Conservation (phyloP, 306 rosid species). For the Purshia tridentata region DNA sequence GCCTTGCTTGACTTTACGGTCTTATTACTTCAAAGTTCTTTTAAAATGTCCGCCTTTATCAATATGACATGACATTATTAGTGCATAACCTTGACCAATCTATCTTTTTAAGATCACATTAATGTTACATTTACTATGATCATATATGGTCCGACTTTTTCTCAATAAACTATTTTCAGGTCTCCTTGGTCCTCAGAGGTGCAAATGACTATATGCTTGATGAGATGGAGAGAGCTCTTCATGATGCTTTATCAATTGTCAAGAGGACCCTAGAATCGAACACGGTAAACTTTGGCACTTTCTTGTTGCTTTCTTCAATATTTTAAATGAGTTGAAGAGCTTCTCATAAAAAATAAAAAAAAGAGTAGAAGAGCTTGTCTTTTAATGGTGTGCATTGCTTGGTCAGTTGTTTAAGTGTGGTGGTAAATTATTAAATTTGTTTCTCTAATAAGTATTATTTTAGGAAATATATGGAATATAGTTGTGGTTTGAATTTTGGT, state of each 20-base stretch:
- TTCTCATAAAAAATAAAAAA: too few relatives aligned
- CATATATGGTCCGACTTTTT: neutral
- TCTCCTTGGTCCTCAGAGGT: constrained; percentile 86
- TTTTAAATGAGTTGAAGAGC: neutral
- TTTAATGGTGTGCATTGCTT: neutral
- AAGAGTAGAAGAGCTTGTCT: neutral
- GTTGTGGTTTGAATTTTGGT: neutral
- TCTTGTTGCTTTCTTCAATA: neutral
- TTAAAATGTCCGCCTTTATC: neutral
- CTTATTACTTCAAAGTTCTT: neutral
- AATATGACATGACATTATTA: neutral
- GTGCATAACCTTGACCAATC: neutral
- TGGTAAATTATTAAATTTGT: neutral
- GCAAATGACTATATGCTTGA: constrained; percentile 99
- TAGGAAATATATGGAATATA: neutral
- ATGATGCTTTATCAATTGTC: constrained; percentile 87
- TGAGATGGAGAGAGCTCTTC: constrained; percentile 97
- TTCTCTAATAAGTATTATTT: neutral
- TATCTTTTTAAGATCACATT: too few relatives aligned
- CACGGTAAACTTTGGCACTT: constrained; percentile 46
- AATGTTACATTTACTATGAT: neutral
- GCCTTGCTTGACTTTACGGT: neutral
- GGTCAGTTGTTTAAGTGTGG: neutral
- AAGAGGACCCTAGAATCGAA: constrained; percentile 96
- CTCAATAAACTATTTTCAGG: constrained; percentile 38